Percentiles rank a stretch among this genome's conserved stretches.
Conservation (phyloP, 169 alveolate genomes). For the Cryptosporidium viatorum region DNA sequence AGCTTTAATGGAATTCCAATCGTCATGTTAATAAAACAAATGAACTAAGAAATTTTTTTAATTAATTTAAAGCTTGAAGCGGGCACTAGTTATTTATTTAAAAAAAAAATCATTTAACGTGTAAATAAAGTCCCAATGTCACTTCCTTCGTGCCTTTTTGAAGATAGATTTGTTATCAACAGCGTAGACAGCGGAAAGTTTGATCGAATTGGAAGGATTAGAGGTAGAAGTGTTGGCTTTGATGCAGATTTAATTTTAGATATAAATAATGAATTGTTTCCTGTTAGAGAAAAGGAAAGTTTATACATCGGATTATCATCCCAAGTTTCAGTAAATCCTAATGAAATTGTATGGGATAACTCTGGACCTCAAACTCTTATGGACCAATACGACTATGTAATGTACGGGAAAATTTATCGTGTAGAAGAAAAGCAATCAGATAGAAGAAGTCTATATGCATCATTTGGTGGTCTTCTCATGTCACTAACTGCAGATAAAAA, state of each 20-base stretch:
- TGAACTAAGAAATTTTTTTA: not conserved
- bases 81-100: slow-evolving; percentile 18
- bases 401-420: slow-evolving; percentile 91
- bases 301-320: slow-evolving; percentile 77
- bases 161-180: slow-evolving; percentile 90
- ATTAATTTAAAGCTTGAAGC: not conserved
- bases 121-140: slow-evolving; percentile 14
- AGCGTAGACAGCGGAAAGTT: slow-evolving; percentile 90
- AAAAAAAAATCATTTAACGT: not conserved
- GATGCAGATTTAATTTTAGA: slow-evolving; percentile 91
- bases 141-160: slow-evolving; percentile 82
- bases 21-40: slow-evolving; percentile 81
- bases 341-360: slow-evolving; percentile 61
- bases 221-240: slow-evolving; percentile 91
- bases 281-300: slow-evolving; percentile 85
- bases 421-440: slow-evolving; percentile 91
- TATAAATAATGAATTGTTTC: slow-evolving; percentile 88
- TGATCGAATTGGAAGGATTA: slow-evolving; percentile 89
- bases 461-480: slow-evolving; percentile 92
- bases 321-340: slow-evolving; percentile 74
- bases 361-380: slow-evolving; percentile 77
- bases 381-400: slow-evolving; percentile 89
- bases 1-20: slow-evolving; percentile 97
- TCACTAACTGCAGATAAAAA: slow-evolving; percentile 92
- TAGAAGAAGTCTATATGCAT: slow-evolving; percentile 87